These are phyloP conservation scores for Tolypocladium inflatum DNA, from an alignment of 2,329 filamentous ascomycete genomes.

Conservation along the genomic window DNA sequence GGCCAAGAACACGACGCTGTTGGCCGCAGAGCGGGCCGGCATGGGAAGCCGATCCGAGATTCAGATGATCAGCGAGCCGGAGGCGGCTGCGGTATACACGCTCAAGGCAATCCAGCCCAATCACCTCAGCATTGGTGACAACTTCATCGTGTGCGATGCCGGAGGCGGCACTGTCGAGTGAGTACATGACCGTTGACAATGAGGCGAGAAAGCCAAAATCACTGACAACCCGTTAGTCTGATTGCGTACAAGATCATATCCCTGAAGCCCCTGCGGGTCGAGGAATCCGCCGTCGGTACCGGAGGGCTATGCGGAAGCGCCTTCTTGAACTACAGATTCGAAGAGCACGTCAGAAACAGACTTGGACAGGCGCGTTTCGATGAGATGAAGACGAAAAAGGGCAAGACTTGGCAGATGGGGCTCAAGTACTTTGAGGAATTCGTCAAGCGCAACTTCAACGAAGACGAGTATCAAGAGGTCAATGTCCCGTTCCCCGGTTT, in stretches of 20 bases:
- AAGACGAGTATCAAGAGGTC: slow-evolving; percentile 67
- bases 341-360: slow-evolving; percentile 61
- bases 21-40: slow-evolving; percentile 68
- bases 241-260: slow-evolving; percentile 78
- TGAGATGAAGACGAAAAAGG: slow-evolving; percentile 68
- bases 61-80: slow-evolving; percentile 72
- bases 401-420: slow-evolving; percentile 72
- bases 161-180: slow-evolving; percentile 60
- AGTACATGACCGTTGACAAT: slow-evolving; percentile 14
- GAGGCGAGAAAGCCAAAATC: neutral
- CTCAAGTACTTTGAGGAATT: slow-evolving; percentile 76
- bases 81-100: slow-evolving; percentile 72
- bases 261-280: slow-evolving; percentile 59
- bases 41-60: slow-evolving; percentile 64
- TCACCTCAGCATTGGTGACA: slow-evolving; percentile 58
- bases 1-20: slow-evolving; percentile 73
- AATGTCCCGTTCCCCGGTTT: slow-evolving; percentile 73
- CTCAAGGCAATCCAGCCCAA: slow-evolving; percentile 72
- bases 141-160: slow-evolving; percentile 54
- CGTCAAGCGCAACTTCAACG: slow-evolving; percentile 75
- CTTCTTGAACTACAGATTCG: slow-evolving; percentile 72
- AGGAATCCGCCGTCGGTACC: slow-evolving; percentile 72
- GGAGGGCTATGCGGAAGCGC: slow-evolving; percentile 70
- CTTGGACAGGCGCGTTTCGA: slow-evolving; percentile 60
- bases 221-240: slow-evolving; percentile 33